A percentile compares a stretch with the other conserved stretches of the same genome.
Conservation (phyloP, 768 basidiomycete species). For the Boletus eberwhitei region DNA sequence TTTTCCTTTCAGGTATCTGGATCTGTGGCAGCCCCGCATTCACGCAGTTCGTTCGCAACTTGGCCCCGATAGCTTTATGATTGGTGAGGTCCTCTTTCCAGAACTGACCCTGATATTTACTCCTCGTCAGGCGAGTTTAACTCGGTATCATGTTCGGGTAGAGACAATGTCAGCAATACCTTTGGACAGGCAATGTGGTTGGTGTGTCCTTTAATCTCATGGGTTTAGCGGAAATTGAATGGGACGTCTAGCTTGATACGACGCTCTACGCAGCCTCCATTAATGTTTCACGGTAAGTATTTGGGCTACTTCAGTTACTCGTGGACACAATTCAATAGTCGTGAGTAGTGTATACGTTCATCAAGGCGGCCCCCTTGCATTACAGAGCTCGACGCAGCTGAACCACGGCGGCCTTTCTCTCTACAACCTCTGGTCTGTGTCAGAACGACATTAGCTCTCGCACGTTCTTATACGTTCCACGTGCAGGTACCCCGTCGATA, state of each 20-base stretch:
- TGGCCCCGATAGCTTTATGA: constrained; percentile 46
- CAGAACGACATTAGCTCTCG: neutral
- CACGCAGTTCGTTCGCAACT: constrained; percentile 43
- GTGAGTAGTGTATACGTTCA: constrained; percentile 46
- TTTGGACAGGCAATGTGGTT: constrained; percentile 57
- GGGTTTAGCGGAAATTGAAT: neutral
- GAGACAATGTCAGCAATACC: constrained; percentile 48
- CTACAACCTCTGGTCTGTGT: constrained; percentile 45
- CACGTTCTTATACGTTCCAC: neutral
- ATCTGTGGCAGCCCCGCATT: constrained; percentile 54
- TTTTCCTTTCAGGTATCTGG: constrained; percentile 41
- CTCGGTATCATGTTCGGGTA: constrained; percentile 52
- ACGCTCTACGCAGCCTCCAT: constrained; percentile 32
- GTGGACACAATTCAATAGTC: neutral
- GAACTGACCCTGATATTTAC: neutral
- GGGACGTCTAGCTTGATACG: constrained; percentile 11
- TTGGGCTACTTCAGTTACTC: neutral
- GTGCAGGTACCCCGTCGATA: constrained; percentile 46
- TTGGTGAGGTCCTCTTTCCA: constrained; percentile 31
- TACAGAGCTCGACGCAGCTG: constrained; percentile 48
- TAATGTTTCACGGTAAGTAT: constrained; percentile 43
- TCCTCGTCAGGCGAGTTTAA: constrained; percentile 46
- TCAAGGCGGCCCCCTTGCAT: constrained; percentile 50
- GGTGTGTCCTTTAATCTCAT: constrained; percentile 27
- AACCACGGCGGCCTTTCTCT: constrained; percentile 46